Conservation (phyloP, 768 basidiomycete species). For the Boletellus ananiceps region DNA sequence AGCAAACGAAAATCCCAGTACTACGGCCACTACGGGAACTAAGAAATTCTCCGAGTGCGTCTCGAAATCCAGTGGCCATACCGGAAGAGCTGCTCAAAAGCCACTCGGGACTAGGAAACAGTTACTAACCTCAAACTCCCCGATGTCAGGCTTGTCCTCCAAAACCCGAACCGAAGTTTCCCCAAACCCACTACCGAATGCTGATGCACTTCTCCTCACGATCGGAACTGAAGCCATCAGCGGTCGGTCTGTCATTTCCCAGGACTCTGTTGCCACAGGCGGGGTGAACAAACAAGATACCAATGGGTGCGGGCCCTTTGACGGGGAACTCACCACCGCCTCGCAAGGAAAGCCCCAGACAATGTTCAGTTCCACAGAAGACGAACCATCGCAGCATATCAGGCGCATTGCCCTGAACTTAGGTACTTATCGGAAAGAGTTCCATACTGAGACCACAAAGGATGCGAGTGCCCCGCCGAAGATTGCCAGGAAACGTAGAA, state of each 20-base stretch:
- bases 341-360: neutral
- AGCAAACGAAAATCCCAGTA: conserved; percentile 11
- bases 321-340: neutral
- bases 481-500: conserved; percentile 25
- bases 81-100: neutral
- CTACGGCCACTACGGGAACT: neutral
- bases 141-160: conserved; percentile 12
- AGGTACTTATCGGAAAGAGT: neutral
- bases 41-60: neutral
- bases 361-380: neutral
- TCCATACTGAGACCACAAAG: neutral
- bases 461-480: conserved; percentile 6
- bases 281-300: neutral
- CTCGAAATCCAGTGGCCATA: neutral
- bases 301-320: neutral
- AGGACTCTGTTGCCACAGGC: neutral
- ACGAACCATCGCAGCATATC: neutral
- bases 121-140: neutral
- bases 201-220: neutral
- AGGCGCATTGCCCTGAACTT: neutral
- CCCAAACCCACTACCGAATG: conserved; percentile 1
- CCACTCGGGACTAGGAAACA: neutral
- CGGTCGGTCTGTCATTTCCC: neutral
- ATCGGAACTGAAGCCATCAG: neutral
- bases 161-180: conserved; percentile 14